These are phyloP conservation scores for Cicer judaicum DNA, from an alignment of 306 rosid species.

Conservation along the genomic window DNA sequence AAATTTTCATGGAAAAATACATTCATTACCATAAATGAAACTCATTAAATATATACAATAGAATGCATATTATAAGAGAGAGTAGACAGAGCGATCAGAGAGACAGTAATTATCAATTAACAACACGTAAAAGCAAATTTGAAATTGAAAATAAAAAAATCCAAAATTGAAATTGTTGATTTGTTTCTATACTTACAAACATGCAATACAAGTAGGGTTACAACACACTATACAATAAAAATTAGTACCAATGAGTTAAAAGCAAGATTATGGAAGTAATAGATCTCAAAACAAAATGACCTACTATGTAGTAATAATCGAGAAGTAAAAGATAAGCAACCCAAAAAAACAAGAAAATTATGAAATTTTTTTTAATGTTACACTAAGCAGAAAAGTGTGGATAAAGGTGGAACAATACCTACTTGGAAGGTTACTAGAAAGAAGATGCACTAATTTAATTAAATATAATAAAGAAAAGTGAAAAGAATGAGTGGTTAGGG, in stretches of 20 bases:
- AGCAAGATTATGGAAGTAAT: conserved; percentile 30
- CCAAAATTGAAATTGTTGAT: conserved; percentile 14
- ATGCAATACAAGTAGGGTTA: conserved; percentile 8
- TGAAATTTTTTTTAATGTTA: conserved; percentile 36
- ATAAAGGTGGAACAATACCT: conserved; percentile 18
- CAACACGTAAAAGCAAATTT: neutral
- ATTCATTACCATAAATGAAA: conserved; percentile 19
- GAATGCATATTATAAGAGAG: neutral
- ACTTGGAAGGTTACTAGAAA: conserved; percentile 19
- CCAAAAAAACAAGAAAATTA: conserved; percentile 30
- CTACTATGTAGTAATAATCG: neutral
- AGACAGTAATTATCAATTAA: conserved; percentile 34
- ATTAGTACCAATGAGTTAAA: neutral
- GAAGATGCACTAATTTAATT: neutral
- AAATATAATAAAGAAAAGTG: neutral
- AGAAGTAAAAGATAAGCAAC: conserved; percentile 25
- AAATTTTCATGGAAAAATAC: conserved; percentile 16
- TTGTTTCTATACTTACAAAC: conserved; percentile 17
- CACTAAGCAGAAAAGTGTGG: neutral
- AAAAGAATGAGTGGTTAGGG: conserved; percentile 14
- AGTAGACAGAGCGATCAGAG: neutral
- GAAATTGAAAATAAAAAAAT: neutral
- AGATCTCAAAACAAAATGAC: conserved; percentile 38
- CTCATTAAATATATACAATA: conserved; percentile 25
- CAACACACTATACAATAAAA: neutral